A percentile compares a stretch with the other conserved stretches of the same genome.
phyloP scores from a whole-genome alignment of 1,284 basidiomycete genomes.

The Salmacisia buchloeana region DNA sequence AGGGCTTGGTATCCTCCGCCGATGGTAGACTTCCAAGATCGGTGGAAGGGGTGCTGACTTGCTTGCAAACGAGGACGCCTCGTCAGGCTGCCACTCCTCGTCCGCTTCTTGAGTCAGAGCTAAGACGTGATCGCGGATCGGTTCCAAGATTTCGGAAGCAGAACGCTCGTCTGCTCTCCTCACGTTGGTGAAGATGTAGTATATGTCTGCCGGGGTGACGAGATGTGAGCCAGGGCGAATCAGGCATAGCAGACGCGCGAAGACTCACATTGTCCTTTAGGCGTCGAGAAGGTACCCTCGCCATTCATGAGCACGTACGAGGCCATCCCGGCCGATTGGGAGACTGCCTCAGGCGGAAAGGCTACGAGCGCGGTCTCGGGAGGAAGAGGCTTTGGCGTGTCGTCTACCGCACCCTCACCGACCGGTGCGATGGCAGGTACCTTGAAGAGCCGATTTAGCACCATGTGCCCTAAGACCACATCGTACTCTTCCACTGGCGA shows the following conservation, averaged over 20 bases:
- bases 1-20: slow-evolving; percentile 4
- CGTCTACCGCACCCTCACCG: not conserved
- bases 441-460: not conserved
- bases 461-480: not conserved
- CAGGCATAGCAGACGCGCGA: not conserved
- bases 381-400: slow-evolving; percentile 10
- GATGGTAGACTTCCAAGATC: slow-evolving; percentile 1
- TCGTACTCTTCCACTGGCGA: not conserved
- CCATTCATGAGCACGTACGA: slow-evolving; percentile 66
- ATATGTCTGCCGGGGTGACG: not conserved
- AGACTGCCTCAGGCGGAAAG: slow-evolving; percentile 65
- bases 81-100: slow-evolving; percentile 3
- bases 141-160: not conserved
- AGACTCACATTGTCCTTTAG: slow-evolving; percentile 57
- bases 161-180: not conserved
- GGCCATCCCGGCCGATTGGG: slow-evolving; percentile 47
- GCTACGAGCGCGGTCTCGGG: slow-evolving; percentile 69
- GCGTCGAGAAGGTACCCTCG: slow-evolving; percentile 76
- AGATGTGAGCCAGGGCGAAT: not conserved
- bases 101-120: not conserved
- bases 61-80: not conserved
- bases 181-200: not conserved
- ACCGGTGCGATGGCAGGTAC: not conserved
- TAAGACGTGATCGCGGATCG: not conserved
- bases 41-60: not conserved